phyloP scores from a whole-genome alignment of 257 asterid genomes.

The Craterostigma plantagineum region DNA sequence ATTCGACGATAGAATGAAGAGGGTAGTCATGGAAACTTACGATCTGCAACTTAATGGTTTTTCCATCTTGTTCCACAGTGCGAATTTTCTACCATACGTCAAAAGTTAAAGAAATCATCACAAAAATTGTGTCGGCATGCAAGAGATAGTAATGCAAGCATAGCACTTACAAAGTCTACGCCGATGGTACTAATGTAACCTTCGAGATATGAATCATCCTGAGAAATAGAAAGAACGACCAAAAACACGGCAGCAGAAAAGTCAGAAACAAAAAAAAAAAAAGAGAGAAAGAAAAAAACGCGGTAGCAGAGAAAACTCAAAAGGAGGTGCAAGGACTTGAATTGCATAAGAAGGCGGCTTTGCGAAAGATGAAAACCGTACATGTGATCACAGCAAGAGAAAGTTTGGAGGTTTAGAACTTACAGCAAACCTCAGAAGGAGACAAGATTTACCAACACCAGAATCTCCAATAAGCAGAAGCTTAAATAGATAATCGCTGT shows the following conservation, averaged over 20 bases:
- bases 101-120: no score
- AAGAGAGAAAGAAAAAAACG: no score
- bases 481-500: constrained; percentile 61
- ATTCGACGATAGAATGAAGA: no score
- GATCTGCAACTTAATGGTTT: no score
- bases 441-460: constrained; percentile 65
- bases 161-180: constrained; percentile 73
- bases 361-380: not conserved
- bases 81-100: no score
- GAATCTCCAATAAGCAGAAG: constrained; percentile 71
- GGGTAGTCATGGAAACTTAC: no score
- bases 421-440: constrained; percentile 72
- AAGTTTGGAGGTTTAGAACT: constrained; percentile 10
- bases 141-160: no score
- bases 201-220: constrained; percentile 93
- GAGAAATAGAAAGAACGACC: constrained; percentile 12
- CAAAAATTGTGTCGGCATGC: no score
- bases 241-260: constrained; percentile 7
- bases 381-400: not conserved
- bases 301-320: constrained; percentile 3
- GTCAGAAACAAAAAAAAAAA: no score
- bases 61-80: no score
- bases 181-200: constrained; percentile 96
- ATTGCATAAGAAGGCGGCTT: not conserved
- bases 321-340: constrained; percentile 2